Base-by-base conservation (phyloP, 768 basidiomycete genomes). In the Termitomyces sp. region DNA sequence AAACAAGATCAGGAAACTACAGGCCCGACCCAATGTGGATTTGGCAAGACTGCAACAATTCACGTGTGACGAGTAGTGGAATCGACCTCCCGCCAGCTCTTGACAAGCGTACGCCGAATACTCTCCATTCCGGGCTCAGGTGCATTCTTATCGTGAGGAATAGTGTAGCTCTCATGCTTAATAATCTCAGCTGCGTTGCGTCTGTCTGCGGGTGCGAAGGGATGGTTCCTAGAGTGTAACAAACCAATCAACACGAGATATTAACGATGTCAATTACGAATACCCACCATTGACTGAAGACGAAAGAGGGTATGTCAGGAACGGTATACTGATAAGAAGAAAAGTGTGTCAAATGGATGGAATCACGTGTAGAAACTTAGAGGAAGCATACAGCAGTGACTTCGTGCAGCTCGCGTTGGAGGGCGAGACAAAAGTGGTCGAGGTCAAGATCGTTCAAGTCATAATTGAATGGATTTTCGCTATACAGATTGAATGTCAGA, bases 381-480 rank as follows among this genome's bases (percentile, higher is more conserved):
- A 69, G 51, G 51, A 39, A 37, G 73, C 84, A 53, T 69, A 88
- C 85, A 60, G 83, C 81, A 12, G 87, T 88, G 67, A 91, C 84
- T 67, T 88, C 83, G 59, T 86, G 82, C 8, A 91, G 72, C 65
- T 90, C 88, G 34, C 83, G 75, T 62, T 85, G 82, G 62, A 91
- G 81, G 28, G 80, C 71, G 22, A 84, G 71, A 66, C 86, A 87
- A 78, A 88, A 89, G 56, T 75, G 69, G 69, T 90, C 88, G 31
- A 90, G 75, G 67, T 86, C 82, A 33, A 87, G 75, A 75, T 87
- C 85, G 63, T 87, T 87, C 63, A 80, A 66, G 62, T 86, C 85
- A 63, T 86, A 86, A 64, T 81, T 80, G 77, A 86, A 86, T 0
- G 85, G 84, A 64, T 86, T 85, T 68, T 86, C 84, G 62, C 83